Percentiles rank a stretch among this genome's conserved stretches.
These are phyloP conservation scores for Entomortierella parvispora DNA, from an alignment of 192 early-diverging fungal species.

Conservation along the genomic window DNA sequence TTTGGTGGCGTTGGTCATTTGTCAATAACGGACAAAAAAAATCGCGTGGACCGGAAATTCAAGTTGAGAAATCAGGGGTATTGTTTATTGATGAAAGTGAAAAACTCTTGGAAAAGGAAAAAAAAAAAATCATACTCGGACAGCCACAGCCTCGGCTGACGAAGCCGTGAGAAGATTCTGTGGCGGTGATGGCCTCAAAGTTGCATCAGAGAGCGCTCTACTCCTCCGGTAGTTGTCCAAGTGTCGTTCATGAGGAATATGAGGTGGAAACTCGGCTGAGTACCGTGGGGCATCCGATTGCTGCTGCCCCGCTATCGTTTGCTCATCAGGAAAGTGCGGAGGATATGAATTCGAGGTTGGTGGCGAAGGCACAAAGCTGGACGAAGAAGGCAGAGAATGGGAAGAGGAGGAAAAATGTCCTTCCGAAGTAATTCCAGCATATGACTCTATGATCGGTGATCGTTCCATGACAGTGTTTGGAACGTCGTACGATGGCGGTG, in stretches of 20 bases:
- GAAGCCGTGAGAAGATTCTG: not conserved
- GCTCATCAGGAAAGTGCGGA: too few species aligned
- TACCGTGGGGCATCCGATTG: slow-evolving; percentile 21
- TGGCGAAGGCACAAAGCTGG: not conserved
- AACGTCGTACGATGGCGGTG: slow-evolving; percentile 10
- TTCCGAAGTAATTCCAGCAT: not conserved
- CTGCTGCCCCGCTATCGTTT: too few species aligned
- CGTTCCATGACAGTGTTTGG: not conserved
- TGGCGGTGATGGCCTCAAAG: not conserved
- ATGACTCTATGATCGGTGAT: not conserved
- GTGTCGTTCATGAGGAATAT: slow-evolving; percentile 6
- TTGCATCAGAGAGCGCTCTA: slow-evolving; percentile 1
- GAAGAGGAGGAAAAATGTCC: not conserved
- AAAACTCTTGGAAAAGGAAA: not conserved
- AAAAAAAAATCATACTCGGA: too few species aligned
- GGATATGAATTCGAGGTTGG: too few species aligned
- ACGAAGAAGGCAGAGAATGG: not conserved
- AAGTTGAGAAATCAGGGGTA: not conserved
- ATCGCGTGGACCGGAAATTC: too few species aligned
- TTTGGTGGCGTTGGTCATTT: too few species aligned
- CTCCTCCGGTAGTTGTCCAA: slow-evolving; percentile 1
- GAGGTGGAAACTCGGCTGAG: slow-evolving; percentile 11
- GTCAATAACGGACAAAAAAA: too few species aligned
- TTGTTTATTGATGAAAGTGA: too few species aligned
- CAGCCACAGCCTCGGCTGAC: too few species aligned